Base-by-base conservation (phyloP, 331 rosid genomes). In the Phaseolus coccineus region DNA sequence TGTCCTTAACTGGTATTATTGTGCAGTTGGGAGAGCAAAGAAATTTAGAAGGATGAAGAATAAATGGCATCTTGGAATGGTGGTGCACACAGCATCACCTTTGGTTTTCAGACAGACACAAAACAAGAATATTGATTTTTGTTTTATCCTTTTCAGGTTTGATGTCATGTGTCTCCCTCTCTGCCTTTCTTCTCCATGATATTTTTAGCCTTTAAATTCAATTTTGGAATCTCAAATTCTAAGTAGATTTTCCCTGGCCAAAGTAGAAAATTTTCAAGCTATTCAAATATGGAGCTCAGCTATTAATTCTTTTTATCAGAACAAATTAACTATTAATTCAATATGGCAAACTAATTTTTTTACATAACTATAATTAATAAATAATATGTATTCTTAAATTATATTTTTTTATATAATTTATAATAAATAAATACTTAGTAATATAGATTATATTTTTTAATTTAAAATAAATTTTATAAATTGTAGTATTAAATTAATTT, bases 11-110 rank as follows among this genome's bases (percentile, higher is more conserved):
- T 0, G 76, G 67, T 2, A 15, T 2, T 15, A 1, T 40, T 27
- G 78, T 42, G 55, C 55, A 87, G 16, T 35, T 77, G 65, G 88
- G 77, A 64, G 74, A 65, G 68, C 83, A 82, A 30, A 80, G 31
- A 33, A 69, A 80, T 79, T 91, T 92, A 83, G 87, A 86, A 59
- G 91, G 88, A 65, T 80, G 91, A 73, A 83, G 82, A 69, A 67
- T 67, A 73, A 89, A 53, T 25, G 78, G 84, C 97, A 92, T 91
- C 82, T 85, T 83, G 65, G 74, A 77, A 80, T 78, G 83, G 69
- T 74, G 83, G 62, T 77, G 79, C 51, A 50, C 73, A 86, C 83
- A 85, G 79, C 93, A 88, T 78, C 53, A 79, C 51, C 74, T 48
- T 37, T 40, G 79, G 81, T 71, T 82, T 59, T 70, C 52, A 75